phyloP scores from a whole-genome alignment of 371 early-diverging fungal genomes.

The Mortierella sp. region DNA sequence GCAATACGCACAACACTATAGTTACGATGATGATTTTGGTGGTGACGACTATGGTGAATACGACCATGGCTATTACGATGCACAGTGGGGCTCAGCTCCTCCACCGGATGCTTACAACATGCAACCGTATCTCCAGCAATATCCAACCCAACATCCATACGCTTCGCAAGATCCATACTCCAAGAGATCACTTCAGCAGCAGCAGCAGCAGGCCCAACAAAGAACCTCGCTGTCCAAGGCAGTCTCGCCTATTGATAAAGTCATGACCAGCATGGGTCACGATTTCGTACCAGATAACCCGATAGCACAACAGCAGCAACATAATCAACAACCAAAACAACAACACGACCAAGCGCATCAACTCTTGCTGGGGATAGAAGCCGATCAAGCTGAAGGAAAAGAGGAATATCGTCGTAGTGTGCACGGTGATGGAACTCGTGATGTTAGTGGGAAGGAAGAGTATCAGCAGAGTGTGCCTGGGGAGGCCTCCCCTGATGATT shows the following conservation, averaged over 20 bases:
- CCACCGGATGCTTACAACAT: background rate
- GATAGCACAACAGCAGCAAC: no score
- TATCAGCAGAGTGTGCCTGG: constrained; percentile 1
- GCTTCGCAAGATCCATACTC: background rate
- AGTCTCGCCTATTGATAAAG: no score
- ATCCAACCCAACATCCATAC: background rate
- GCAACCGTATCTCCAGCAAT: background rate
- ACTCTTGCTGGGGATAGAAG: no score
- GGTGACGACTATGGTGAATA: background rate
- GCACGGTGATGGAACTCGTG: background rate
- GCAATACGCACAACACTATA: no score
- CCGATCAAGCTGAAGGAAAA: no score
- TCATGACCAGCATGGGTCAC: no score
- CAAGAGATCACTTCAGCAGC: background rate
- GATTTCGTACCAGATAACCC: no score
- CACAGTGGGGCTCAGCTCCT: background rate
- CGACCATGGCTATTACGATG: background rate
- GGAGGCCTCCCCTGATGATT: no score
- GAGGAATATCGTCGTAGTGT: background rate
- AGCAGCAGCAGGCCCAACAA: background rate
- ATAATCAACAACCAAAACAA: no score
- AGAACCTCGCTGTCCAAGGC: no score
- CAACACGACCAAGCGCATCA: no score
- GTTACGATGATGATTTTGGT: no score
- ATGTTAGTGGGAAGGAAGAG: constrained; percentile 12